phyloP scores from a whole-genome alignment of 2,329 filamentous ascomycete genomes.

The Colletotrichum sp. region DNA sequence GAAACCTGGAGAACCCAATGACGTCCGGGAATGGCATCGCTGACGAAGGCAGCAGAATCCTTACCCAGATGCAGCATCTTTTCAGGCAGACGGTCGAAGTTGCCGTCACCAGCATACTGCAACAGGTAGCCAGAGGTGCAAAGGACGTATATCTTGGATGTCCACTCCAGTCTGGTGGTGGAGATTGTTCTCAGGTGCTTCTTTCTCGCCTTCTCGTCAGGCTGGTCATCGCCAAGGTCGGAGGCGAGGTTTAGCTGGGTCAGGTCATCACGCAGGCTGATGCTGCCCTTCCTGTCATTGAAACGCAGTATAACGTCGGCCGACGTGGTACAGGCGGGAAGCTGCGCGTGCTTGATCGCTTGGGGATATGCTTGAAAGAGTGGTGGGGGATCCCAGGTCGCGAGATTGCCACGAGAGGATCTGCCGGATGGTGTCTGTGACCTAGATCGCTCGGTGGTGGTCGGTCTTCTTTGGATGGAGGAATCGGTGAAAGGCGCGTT shows the following conservation, averaged over 20 bases:
- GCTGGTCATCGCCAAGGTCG: slow-evolving; percentile 30
- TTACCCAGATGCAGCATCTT: slow-evolving; percentile 75
- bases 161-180: slow-evolving; percentile 64
- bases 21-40: slow-evolving; percentile 78
- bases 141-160: slow-evolving; percentile 75
- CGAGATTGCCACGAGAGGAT: slow-evolving; percentile 35
- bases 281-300: slow-evolving; percentile 55
- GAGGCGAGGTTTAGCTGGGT: slow-evolving; percentile 23
- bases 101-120: slow-evolving; percentile 75
- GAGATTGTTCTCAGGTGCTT: slow-evolving; percentile 51
- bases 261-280: slow-evolving; percentile 37
- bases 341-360: slow-evolving; percentile 74
- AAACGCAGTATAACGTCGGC: slow-evolving; percentile 73
- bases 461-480: slow-evolving; percentile 1
- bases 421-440: slow-evolving; percentile 3
- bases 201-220: slow-evolving; percentile 46
- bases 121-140: slow-evolving; percentile 74
- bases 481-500: slow-evolving; percentile 12
- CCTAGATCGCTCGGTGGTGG: slow-evolving; percentile 6
- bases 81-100: slow-evolving; percentile 75
- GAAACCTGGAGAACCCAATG: slow-evolving; percentile 83
- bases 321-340: slow-evolving; percentile 71
- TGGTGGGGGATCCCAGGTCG: slow-evolving; percentile 72
- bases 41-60: slow-evolving; percentile 80
- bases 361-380: slow-evolving; percentile 89